A percentile compares a stretch with the other conserved stretches of the same genome.
Evolutionary conservation across 148 eudicot genomes (phyloP).

Genomic region (Dianthus caryophyllus): DNA sequence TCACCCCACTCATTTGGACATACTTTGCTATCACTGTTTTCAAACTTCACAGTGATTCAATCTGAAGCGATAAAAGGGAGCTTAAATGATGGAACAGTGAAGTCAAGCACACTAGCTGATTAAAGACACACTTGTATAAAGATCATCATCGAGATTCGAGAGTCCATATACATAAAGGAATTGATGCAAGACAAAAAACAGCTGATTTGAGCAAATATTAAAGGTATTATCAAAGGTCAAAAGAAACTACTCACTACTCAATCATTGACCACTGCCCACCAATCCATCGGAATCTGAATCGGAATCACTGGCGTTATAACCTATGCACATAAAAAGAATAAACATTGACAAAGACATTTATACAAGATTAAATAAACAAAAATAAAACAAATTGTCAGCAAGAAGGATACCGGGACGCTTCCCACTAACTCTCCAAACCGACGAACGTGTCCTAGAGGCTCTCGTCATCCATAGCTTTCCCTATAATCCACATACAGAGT

Average conservation of each 20-base stretch:
- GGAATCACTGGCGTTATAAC: constrained; percentile 94
- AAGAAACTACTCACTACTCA: constrained; percentile 20
- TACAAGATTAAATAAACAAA: constrained; percentile 1
- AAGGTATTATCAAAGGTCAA: background rate
- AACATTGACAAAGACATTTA: background rate
- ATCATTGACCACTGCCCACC: constrained; percentile 32
- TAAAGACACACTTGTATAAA: background rate
- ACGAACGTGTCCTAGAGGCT: constrained; percentile 78
- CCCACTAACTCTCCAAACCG: constrained; percentile 79
- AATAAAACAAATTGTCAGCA: background rate
- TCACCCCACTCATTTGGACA: background rate
- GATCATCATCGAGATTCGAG: background rate
- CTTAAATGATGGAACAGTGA: constrained; percentile 1
- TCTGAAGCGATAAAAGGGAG: background rate
- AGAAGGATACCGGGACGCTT: constrained; percentile 68
- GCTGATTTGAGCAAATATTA: background rate
- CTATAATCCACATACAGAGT: constrained; percentile 27
- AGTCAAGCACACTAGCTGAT: background rate
- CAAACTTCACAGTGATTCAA: background rate
- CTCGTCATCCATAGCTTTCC: constrained; percentile 66
- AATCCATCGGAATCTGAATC: constrained; percentile 84
- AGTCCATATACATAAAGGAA: background rate
- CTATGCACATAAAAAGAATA: constrained; percentile 31
- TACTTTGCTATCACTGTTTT: background rate
- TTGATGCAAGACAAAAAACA: background rate